phyloP scores from a whole-genome alignment of 257 asterid species.

The Schizonepeta tenuifolia region DNA sequence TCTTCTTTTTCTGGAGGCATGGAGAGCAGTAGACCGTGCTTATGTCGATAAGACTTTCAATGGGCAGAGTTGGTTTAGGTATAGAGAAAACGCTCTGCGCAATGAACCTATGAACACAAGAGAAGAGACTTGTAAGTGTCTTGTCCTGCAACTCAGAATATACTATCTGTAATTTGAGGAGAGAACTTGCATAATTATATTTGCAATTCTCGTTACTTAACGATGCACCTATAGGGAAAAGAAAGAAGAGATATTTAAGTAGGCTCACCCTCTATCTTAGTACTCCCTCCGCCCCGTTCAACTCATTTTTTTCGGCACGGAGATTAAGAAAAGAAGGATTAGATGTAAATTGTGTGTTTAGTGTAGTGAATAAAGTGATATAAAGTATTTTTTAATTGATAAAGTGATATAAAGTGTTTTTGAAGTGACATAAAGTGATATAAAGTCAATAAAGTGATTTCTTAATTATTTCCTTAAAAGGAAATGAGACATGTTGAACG shows the following conservation, averaged over 20 bases:
- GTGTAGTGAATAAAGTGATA: no score
- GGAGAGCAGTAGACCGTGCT: conserved; percentile 97
- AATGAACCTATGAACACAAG: conserved; percentile 92
- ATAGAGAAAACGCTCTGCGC: conserved; percentile 92
- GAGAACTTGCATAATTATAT: conserved; percentile 2
- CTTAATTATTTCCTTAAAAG: no score
- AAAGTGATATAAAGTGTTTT: no score
- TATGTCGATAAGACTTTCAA: conserved; percentile 91
- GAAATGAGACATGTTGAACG: no score
- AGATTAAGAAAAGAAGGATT: no score
- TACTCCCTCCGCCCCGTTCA: no score
- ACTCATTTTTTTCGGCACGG: no score
- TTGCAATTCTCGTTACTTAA: background rate
- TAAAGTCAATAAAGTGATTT: no score
- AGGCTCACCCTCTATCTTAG: background rate
- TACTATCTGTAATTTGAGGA: conserved; percentile 1
- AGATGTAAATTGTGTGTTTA: no score
- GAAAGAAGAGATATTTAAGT: background rate
- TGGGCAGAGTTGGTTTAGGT: conserved; percentile 99
- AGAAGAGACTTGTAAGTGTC: conserved; percentile 84
- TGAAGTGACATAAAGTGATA: no score
- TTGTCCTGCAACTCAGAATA: conserved; percentile 14
- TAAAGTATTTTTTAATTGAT: no score
- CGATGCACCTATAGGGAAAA: background rate
- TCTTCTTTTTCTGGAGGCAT: conserved; percentile 93